Conservation (phyloP, 1,139 yeast species). For the Geotrichum histeridarum region DNA sequence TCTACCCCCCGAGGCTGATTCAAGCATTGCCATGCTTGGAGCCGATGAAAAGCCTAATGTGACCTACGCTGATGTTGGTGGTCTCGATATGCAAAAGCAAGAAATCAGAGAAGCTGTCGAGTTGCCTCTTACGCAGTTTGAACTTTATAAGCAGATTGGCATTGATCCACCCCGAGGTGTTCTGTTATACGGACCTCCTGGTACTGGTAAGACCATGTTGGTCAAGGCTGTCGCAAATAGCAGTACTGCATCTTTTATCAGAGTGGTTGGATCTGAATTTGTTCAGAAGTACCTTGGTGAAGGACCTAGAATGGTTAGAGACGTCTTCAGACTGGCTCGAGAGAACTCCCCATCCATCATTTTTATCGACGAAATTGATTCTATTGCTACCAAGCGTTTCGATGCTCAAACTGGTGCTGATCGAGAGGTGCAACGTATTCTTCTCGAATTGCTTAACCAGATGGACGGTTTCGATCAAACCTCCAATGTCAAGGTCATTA, state of each 20-base stretch:
- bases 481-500: slow-evolving; percentile 91
- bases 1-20: slow-evolving; percentile 97
- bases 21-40: slow-evolving; percentile 89
- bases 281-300: slow-evolving; percentile 98
- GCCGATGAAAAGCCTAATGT: slow-evolving; percentile 86
- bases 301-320: slow-evolving; percentile 99
- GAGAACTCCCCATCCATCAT: slow-evolving; percentile 96
- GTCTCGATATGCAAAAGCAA: slow-evolving; percentile 97
- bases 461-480: slow-evolving; percentile 99
- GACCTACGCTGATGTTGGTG: slow-evolving; percentile 92
- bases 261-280: slow-evolving; percentile 96
- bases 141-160: slow-evolving; percentile 93
- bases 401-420: slow-evolving; percentile 99
- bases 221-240: slow-evolving; percentile 98
- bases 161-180: slow-evolving; percentile 99
- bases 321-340: slow-evolving; percentile 92
- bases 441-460: slow-evolving; percentile 91
- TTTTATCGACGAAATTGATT: slow-evolving; percentile 97
- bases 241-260: slow-evolving; percentile 89
- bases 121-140: slow-evolving; percentile 92
- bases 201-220: slow-evolving; percentile 98
- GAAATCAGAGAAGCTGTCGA: slow-evolving; percentile 98
- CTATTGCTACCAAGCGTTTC: slow-evolving; percentile 97
- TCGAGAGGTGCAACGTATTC: slow-evolving; percentile 96
- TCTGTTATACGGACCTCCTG: slow-evolving; percentile 95